phyloP scores from a whole-genome alignment of 169 alveolate species.

The Plasmodium gallinaceum region DNA sequence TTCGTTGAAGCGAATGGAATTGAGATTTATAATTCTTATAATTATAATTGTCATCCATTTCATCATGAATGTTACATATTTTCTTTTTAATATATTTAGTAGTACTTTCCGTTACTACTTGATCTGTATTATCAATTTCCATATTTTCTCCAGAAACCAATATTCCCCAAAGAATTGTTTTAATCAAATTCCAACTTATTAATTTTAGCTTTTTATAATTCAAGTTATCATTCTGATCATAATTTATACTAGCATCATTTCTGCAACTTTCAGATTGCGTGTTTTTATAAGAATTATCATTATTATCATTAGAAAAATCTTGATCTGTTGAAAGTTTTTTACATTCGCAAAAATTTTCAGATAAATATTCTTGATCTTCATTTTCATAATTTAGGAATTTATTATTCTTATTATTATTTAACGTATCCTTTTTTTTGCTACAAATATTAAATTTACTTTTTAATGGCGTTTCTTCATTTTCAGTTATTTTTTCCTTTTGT shows the following conservation, averaged over 20 bases:
- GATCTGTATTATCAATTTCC: conserved; percentile 26
- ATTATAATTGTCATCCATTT: conserved; percentile 21
- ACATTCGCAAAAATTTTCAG: conserved; percentile 49
- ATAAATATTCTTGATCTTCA: conserved; percentile 2
- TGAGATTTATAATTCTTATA: conserved; percentile 33
- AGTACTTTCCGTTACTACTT: conserved; percentile 35
- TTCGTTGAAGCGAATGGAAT: conserved; percentile 42
- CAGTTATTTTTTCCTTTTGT: background rate
- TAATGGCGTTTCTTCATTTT: conserved; percentile 6
- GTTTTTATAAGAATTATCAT: conserved; percentile 1
- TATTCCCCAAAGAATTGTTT: conserved; percentile 74
- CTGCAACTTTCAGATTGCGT: conserved; percentile 20
- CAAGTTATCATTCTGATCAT: conserved; percentile 42
- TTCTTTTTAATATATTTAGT: conserved; percentile 55
- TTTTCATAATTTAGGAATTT: conserved; percentile 1
- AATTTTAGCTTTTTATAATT: conserved; percentile 61
- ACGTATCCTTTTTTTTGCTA: background rate
- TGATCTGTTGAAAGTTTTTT: background rate
- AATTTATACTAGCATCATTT: background rate
- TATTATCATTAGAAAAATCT: conserved; percentile 17
- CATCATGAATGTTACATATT: conserved; percentile 20
- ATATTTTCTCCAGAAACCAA: conserved; percentile 75
- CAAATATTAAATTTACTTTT: background rate
- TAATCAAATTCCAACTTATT: conserved; percentile 77
- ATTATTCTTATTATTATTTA: conserved; percentile 9